Evolutionary conservation across 805 yeast genomes (phyloP).

Genomic region (Schizosaccharomyces cryophilus): DNA sequence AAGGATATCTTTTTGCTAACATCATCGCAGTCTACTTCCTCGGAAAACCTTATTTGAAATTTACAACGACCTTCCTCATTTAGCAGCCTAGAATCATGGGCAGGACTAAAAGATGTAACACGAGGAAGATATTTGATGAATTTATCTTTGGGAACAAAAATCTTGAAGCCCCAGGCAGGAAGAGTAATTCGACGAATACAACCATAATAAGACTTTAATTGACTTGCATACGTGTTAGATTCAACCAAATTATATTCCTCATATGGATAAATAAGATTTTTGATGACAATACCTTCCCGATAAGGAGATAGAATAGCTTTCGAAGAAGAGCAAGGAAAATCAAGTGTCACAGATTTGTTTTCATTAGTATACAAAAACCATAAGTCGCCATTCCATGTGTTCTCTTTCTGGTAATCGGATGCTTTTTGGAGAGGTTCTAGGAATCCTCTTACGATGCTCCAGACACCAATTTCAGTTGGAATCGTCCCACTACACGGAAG

Average conservation of each 20-base stretch:
- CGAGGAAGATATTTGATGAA: not conserved
- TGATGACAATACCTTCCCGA: not conserved
- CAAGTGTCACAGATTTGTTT: not conserved
- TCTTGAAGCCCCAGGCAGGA: not conserved
- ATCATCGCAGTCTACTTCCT: not conserved
- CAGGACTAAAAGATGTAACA: not conserved
- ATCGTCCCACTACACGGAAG: not conserved
- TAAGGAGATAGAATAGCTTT: not conserved
- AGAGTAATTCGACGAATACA: not conserved
- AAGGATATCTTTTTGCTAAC: not conserved
- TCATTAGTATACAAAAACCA: constrained; percentile 1
- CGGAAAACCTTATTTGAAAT: not conserved
- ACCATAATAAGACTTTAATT: not conserved
- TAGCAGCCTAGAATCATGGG: not conserved
- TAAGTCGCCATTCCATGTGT: not conserved
- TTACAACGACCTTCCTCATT: not conserved
- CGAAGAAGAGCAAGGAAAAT: not conserved
- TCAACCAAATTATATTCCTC: not conserved
- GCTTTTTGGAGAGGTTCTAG: not conserved
- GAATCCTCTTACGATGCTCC: not conserved
- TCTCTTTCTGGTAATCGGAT: not conserved
- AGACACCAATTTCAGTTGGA: not conserved
- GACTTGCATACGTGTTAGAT: not conserved
- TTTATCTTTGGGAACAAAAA: not conserved
- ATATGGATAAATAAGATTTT: not conserved